Conservation (phyloP, 169 alveolate genomes). For the Plasmodium vivax region DNA sequence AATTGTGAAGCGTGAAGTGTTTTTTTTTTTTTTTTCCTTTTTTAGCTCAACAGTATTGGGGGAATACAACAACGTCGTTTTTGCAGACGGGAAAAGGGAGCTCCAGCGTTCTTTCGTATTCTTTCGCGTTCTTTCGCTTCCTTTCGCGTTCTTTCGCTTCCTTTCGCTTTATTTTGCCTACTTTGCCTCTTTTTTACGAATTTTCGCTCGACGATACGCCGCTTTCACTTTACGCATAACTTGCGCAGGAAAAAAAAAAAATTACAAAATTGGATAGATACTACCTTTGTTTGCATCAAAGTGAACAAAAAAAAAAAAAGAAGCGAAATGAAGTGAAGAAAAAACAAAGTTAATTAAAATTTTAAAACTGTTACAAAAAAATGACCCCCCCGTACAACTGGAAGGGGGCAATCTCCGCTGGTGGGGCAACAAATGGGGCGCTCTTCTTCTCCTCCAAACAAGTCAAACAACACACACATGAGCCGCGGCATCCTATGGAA, state of each 20-base stretch:
- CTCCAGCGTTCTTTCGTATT: not conserved
- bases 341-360: not conserved
- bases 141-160: not conserved
- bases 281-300: not conserved
- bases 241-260: not conserved
- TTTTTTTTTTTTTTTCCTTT: not conserved
- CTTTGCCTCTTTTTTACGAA: not conserved
- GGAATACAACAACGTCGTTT: not conserved
- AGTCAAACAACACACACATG: not conserved
- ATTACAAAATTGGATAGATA: not conserved
- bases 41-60: not conserved
- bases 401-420: not conserved
- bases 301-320: not conserved
- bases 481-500: not conserved
- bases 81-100: not conserved
- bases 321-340: not conserved
- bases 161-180: not conserved
- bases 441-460: not conserved
- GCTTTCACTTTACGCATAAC: not conserved
- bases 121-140: not conserved
- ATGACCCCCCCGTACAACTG: not conserved
- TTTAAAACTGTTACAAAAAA: slow-evolving; percentile 3
- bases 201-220: not conserved
- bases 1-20: no score
- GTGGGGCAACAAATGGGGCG: not conserved